Base-by-base conservation (phyloP, 257 asterid genomes). In the Solanum paucissectum region DNA sequence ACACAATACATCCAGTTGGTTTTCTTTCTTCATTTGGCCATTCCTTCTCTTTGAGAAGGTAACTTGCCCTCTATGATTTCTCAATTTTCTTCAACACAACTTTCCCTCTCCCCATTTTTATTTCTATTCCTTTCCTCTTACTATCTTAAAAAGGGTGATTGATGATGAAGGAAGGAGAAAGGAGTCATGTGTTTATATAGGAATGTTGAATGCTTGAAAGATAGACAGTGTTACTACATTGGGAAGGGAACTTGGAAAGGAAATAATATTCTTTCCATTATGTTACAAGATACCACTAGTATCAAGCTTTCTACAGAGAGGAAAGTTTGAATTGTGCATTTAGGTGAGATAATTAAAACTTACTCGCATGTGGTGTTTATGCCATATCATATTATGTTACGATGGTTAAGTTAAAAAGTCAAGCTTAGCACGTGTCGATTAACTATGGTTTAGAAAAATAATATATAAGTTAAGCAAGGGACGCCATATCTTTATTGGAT, bases 11-110 rank as follows among this genome's bases (percentile, higher is more conserved):
- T 2, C 58, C 91, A 95, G 87, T 89, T 94, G 98, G 69, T 87
- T 94, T 2, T 95, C 97, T 92, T 95, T 95, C 93, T 94, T 94
- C 83, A 95, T 20, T 91, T 94, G 88, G 4, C 97, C 98, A 11
- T 94, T 91, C 10, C 97, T 95, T 5, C 6, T 46, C 20, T 46
- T 46, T 46, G 20, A 46, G 20, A 46, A 13, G 20, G 20, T 46
- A 12, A 46, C 58, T 46, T 46, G 20, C 20, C 20, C 14, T 7
- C 14, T 20, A 46, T 46, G 58, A 46, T 98, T 95, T 94, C 90
- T 95, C 98, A 44, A 95, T 94, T 89, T 92, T 95, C 90, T 91
- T 94, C 21, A 95, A 93, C 94, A 94, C 97, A 62, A 94, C 92
- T 86, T 90, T 94, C 0, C 96, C 96, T 38, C 98, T 92, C 71